These are phyloP conservation scores for Pythium periplocum DNA, from an alignment of 352 stramenopile genomes.

Conservation along the genomic window DNA sequence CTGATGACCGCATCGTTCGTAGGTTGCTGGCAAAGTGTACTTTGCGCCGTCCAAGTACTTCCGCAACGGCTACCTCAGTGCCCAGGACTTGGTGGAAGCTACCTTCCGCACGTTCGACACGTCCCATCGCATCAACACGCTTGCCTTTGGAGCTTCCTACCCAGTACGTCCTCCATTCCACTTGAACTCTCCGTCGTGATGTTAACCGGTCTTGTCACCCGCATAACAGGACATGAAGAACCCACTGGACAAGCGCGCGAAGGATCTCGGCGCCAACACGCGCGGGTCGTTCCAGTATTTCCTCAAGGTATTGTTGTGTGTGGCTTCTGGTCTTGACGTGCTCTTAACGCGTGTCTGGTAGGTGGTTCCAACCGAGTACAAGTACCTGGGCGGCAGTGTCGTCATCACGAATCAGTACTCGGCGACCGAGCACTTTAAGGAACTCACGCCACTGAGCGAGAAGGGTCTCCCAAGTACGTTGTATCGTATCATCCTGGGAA, in stretches of 20 bases:
- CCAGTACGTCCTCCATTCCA: constrained; percentile 33
- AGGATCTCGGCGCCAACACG: constrained; percentile 38
- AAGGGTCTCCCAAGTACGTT: constrained; percentile 78
- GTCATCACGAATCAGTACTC: constrained; percentile 97
- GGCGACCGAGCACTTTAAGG: constrained; percentile 94
- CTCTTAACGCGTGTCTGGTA: no score
- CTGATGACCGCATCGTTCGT: not conserved
- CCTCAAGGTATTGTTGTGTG: constrained; percentile 34
- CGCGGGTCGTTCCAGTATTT: constrained; percentile 84
- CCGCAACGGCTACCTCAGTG: constrained; percentile 55
- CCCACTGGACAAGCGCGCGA: constrained; percentile 61
- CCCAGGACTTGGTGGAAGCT: constrained; percentile 20
- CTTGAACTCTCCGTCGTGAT: not conserved
- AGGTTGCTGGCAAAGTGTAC: constrained; percentile 77
- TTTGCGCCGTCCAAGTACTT: constrained; percentile 85
- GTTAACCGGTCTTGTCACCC: not conserved
- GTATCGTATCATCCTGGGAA: no score
- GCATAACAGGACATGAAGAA: constrained; percentile 74
- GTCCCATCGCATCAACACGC: constrained; percentile 27
- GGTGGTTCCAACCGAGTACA: constrained; percentile 95
- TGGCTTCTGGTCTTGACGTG: no score
- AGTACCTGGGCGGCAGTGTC: constrained; percentile 75
- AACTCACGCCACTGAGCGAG: constrained; percentile 82
- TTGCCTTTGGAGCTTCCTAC: constrained; percentile 74
- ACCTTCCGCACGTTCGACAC: constrained; percentile 29